Percentiles rank a stretch among this genome's conserved stretches.
Conservation (phyloP, 129 eudicot genomes). For the Centella asiatica region DNA sequence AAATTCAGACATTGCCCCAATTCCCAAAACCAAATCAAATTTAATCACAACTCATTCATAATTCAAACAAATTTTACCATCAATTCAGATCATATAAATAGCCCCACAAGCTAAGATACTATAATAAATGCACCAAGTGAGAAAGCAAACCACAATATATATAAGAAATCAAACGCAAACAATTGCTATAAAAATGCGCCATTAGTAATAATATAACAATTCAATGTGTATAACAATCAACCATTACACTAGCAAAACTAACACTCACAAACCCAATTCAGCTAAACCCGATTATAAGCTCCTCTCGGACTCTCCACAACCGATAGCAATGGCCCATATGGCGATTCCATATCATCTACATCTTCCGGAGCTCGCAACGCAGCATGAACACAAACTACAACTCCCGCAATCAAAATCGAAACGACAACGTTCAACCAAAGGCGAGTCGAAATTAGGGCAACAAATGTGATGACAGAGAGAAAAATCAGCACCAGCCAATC, state of each 20-base stretch:
- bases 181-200: neutral
- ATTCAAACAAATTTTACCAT: neutral
- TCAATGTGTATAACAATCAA: slow-evolving; percentile 1
- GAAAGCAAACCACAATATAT: neutral
- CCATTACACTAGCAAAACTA: neutral
- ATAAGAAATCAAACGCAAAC: neutral
- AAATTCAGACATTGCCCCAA: too few relatives aligned
- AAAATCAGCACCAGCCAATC: slow-evolving; percentile 35
- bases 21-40: too few relatives aligned
- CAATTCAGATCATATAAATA: neutral
- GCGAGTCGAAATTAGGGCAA: slow-evolving; percentile 36
- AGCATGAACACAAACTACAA: slow-evolving; percentile 41
- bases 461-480: slow-evolving; percentile 27
- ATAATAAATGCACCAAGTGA: neutral
- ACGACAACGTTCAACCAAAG: slow-evolving; percentile 49
- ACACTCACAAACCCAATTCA: neutral
- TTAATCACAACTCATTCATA: too few relatives aligned
- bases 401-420: slow-evolving; percentile 21
- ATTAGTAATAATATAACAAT: neutral
- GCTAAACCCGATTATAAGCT: slow-evolving; percentile 34
- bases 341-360: slow-evolving; percentile 39
- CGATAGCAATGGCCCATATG: slow-evolving; percentile 51
- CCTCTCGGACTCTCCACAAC: slow-evolving; percentile 44
- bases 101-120: neutral
- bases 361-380: slow-evolving; percentile 52